A percentile compares a stretch with the other conserved stretches of the same genome.
These are phyloP conservation scores for Carex cristatella DNA, from an alignment of 176 grass and related monocot genomes.

Conservation along the genomic window DNA sequence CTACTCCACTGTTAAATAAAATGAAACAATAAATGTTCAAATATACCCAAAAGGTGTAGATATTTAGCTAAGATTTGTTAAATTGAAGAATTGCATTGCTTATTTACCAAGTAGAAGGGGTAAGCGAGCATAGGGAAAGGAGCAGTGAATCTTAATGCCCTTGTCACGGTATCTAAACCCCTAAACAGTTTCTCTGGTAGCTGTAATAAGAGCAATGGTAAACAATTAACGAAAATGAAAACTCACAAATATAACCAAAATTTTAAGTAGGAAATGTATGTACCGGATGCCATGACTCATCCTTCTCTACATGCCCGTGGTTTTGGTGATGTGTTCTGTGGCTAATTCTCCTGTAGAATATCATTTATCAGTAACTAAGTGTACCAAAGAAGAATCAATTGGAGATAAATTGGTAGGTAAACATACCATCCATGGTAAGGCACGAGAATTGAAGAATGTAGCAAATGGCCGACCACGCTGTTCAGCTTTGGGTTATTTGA, in stretches of 20 bases:
- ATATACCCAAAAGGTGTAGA: neutral
- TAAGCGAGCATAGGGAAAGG: conserved; percentile 89
- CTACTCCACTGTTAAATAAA: conserved; percentile 46
- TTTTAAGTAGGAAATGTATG: conserved; percentile 10
- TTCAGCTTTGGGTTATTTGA: conserved; percentile 74
- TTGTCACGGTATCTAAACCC: conserved; percentile 50
- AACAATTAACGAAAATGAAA: neutral
- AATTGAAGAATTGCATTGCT: neutral
- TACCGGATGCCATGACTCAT: conserved; percentile 96
- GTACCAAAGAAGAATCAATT: neutral
- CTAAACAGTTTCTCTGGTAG: conserved; percentile 70
- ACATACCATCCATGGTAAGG: conserved; percentile 89
- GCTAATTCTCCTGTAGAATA: conserved; percentile 79
- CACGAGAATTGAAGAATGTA: conserved; percentile 95
- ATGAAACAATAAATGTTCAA: neutral
- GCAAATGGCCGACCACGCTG: conserved; percentile 86
- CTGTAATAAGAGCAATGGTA: conserved; percentile 35
- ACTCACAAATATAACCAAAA: neutral
- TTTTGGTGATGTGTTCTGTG: conserved; percentile 95
- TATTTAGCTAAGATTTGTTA: neutral
- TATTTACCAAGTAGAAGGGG: conserved; percentile 84
- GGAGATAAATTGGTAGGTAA: neutral
- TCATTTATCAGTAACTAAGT: conserved; percentile 20
- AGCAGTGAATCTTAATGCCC: conserved; percentile 61
- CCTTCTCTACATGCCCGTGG: conserved; percentile 95